Evolutionary conservation across 1,139 yeast genomes (phyloP), one percentile per base, ranked within the genome.

Genomic region (Chernovozyma sophiae-reginae): DNA sequence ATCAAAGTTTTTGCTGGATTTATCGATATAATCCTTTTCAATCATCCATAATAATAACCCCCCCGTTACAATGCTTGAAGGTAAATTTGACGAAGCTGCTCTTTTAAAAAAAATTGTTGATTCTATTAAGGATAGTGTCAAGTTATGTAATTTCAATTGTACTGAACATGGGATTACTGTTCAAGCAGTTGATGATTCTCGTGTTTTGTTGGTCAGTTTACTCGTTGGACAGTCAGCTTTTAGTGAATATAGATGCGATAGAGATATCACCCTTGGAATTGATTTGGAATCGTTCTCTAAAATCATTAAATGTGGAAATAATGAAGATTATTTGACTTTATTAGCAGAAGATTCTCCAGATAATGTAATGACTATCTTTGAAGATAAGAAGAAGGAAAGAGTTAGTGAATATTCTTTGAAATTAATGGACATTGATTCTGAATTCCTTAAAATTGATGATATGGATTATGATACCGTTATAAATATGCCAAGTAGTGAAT

Each of bases 1-100:
- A n/a, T n/a, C n/a, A n/a, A n/a, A n/a, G n/a, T n/a, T n/a, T n/a
- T n/a, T n/a, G n/a, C n/a, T n/a, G n/a, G n/a, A n/a, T n/a, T n/a
- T n/a, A n/a, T n/a, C n/a, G n/a, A 27, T 4, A n/a, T 26, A 32
- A 13, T 18, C 24, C 23, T 33, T 19, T 22, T 15, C 24, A 29
- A 17, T 11, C 30, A 32, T 11, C 30, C 30, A 25, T n/a, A 23
- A n/a, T n/a, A n/a, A n/a, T n/a, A n/a, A n/a, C n/a, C n/a, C n/a
- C n/a, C n/a, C n/a, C n/a, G n/a, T n/a, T n/a, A n/a, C n/a, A 46
- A 92, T 92, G 97, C 81, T 92, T 72, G 98, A 92, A 79, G 98
- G 97, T 50, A 89, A 89, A 72, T 86, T 92, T 52, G 92, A 84
- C 55, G 90, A 89, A 71, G 96, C 98, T 43, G 77, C 90, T 44